These are phyloP conservation scores for Podaxis sp. DNA, from an alignment of 768 basidiomycete genomes.

Conservation along the genomic window DNA sequence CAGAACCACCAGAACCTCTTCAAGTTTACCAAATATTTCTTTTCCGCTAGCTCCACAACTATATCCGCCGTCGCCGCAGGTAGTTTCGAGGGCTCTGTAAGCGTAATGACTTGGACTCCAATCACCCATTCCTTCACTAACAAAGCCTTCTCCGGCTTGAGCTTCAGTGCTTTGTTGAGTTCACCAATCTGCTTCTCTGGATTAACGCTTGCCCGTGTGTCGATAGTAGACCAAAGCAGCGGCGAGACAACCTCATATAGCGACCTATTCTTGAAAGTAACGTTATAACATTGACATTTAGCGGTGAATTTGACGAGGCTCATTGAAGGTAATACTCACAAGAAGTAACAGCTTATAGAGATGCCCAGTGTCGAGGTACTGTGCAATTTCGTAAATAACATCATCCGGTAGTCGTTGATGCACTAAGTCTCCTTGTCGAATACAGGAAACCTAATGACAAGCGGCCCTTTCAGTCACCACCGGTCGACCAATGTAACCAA, in stretches of 20 bases:
- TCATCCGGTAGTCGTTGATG: background rate
- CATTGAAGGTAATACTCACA: background rate
- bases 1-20: constrained; percentile 7
- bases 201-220: background rate
- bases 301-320: background rate
- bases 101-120: background rate
- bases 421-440: background rate
- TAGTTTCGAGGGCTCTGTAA: background rate
- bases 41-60: background rate
- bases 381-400: constrained; percentile 5
- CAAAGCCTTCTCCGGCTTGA: background rate
- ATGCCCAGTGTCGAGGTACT: background rate
- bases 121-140: background rate
- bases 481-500: background rate
- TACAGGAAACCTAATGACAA: background rate
- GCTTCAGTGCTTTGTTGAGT: background rate
- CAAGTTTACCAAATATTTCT: background rate
- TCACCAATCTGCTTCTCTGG: background rate
- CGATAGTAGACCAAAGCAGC: background rate
- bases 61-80: background rate
- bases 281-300: background rate
- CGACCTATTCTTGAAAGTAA: background rate
- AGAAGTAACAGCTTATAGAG: background rate
- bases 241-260: background rate
- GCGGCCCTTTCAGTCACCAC: background rate